A percentile compares a stretch with the other conserved stretches of the same genome.
Conservation (phyloP, 176 grass and related monocot species). For the Eleusine indica region DNA sequence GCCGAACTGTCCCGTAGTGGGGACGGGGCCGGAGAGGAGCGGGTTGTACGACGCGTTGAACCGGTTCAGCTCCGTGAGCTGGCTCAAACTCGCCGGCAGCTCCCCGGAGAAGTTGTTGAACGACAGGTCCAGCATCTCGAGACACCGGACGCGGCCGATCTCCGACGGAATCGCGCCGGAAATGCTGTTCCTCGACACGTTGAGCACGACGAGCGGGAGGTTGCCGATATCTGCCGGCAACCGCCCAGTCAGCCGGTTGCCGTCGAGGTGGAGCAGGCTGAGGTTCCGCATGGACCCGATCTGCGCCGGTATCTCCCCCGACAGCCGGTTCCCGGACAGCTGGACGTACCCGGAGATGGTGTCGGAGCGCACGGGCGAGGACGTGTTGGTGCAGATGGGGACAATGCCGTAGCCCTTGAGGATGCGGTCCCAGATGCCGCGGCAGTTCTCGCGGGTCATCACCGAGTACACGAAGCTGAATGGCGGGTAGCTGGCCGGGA, state of each 20-base stretch:
- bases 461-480: constrained; percentile 82
- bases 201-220: constrained; percentile 76
- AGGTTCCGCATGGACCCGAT: constrained; percentile 67
- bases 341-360: constrained; percentile 77
- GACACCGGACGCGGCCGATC: constrained; percentile 63
- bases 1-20: constrained; percentile 50
- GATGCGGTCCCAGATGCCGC: constrained; percentile 59
- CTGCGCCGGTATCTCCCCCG: constrained; percentile 53
- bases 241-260: constrained; percentile 52
- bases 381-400: constrained; percentile 63
- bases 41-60: constrained; percentile 91
- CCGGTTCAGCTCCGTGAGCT: constrained; percentile 53
- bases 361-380: constrained; percentile 51
- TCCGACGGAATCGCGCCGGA: constrained; percentile 65
- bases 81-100: constrained; percentile 61
- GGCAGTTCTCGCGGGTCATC: constrained; percentile 76
- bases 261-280: constrained; percentile 74
- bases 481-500: constrained; percentile 82
- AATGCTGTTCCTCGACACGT: constrained; percentile 66
- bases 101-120: constrained; percentile 85
- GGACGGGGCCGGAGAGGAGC: constrained; percentile 58
- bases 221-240: constrained; percentile 55
- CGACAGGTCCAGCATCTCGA: constrained; percentile 69
- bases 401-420: constrained; percentile 84
- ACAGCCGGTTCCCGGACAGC: constrained; percentile 71